Percentiles rank a stretch among this genome's conserved stretches.
phyloP scores from a whole-genome alignment of 306 rosid genomes.

The Hippophae tibetana region DNA sequence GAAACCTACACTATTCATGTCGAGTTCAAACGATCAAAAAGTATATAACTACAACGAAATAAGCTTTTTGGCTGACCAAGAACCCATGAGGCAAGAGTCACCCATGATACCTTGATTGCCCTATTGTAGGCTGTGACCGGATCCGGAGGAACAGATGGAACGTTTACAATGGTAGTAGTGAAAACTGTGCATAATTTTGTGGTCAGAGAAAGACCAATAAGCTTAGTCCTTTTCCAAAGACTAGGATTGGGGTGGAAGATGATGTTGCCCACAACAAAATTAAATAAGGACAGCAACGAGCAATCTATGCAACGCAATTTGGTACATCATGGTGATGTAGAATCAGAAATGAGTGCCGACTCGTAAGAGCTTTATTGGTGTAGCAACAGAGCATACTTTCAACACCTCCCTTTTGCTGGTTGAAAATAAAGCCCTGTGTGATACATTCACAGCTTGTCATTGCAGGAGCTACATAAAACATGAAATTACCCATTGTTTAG shows the following conservation, averaged over 20 bases:
- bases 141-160: constrained; percentile 11
- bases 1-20: constrained; percentile 35
- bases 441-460: constrained; percentile 46
- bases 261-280: constrained; percentile 19
- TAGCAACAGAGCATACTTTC: constrained; percentile 26
- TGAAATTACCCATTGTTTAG: constrained; percentile 25
- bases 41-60: constrained; percentile 24
- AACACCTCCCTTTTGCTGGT: constrained; percentile 26
- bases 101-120: constrained; percentile 29
- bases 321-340: constrained; percentile 22
- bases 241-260: constrained; percentile 18
- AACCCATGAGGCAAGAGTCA: constrained; percentile 17
- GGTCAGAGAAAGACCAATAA: constrained; percentile 21
- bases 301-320: constrained; percentile 15
- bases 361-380: constrained; percentile 21
- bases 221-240: constrained; percentile 28
- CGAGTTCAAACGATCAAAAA: constrained; percentile 17
- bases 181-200: constrained; percentile 21
- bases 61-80: constrained; percentile 19
- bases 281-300: constrained; percentile 7
- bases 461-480: constrained; percentile 31
- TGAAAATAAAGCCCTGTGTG: constrained; percentile 46
- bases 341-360: constrained; percentile 10
- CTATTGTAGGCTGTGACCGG: constrained; percentile 20
- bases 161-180: constrained; percentile 10